Evolutionary conservation across 331 rosid genomes (phyloP).

Genomic region (Cydonia oblonga): DNA sequence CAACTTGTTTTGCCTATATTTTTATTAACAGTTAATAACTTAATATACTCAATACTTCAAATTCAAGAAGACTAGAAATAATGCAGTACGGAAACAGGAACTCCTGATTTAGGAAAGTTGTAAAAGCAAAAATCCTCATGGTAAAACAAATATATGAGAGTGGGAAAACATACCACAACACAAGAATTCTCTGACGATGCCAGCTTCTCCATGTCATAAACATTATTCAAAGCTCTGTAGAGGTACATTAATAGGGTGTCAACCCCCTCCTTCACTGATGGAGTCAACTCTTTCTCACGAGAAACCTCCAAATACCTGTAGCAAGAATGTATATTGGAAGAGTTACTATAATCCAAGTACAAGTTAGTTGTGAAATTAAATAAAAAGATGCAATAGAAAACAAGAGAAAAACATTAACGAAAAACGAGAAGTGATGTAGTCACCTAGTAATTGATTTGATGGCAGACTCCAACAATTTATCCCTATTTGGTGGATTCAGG

Average conservation of each 20-base stretch:
- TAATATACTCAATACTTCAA: neutral
- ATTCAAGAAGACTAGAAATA: neutral
- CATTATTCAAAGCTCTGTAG: slow-evolving; percentile 72
- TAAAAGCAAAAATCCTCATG: neutral
- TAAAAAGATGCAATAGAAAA: neutral
- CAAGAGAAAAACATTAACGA: neutral
- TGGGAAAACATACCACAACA: slow-evolving; percentile 60
- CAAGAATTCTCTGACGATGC: slow-evolving; percentile 80
- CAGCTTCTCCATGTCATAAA: slow-evolving; percentile 76
- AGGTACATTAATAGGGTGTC: slow-evolving; percentile 88
- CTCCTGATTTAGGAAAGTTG: slow-evolving; percentile 1
- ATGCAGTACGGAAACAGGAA: neutral
- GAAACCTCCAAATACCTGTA: slow-evolving; percentile 79
- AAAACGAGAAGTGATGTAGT: slow-evolving; percentile 12
- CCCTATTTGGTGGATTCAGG: slow-evolving; percentile 69
- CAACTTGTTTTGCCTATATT: neutral
- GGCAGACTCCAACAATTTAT: slow-evolving; percentile 82
- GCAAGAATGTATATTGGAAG: neutral
- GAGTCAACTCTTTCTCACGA: slow-evolving; percentile 43
- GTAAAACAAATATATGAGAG: neutral
- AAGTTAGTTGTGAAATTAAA: neutral
- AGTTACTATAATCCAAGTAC: neutral
- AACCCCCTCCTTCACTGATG: slow-evolving; percentile 76
- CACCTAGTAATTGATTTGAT: slow-evolving; percentile 81
- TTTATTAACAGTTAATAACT: neutral